phyloP scores from a whole-genome alignment of 306 rosid species.

The Cajanus cajan region DNA sequence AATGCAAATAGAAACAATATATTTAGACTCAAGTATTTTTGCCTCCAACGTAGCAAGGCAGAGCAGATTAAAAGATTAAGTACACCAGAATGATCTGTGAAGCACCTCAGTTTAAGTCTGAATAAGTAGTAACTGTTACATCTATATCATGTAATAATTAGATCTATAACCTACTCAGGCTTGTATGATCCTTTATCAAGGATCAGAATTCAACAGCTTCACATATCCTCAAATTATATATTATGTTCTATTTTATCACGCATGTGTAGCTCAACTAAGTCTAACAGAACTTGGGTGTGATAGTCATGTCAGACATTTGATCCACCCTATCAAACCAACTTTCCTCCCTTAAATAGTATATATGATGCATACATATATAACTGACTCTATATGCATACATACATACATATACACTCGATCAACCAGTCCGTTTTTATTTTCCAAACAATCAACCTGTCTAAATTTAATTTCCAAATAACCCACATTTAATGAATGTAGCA shows the following conservation, averaged over 20 bases:
- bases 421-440: background rate
- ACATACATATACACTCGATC: background rate
- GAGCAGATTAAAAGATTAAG: conserved; percentile 3
- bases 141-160: background rate
- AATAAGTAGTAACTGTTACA: background rate
- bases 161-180: background rate
- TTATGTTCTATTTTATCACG: background rate
- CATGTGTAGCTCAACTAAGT: background rate
- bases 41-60: background rate
- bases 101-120: background rate
- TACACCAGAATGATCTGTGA: background rate
- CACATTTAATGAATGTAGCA: background rate
- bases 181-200: background rate
- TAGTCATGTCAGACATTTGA: background rate
- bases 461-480: background rate
- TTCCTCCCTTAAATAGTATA: background rate
- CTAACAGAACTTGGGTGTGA: background rate
- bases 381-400: background rate
- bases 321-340: background rate
- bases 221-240: background rate
- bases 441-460: background rate
- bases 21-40: background rate
- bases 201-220: background rate
- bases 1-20: background rate
- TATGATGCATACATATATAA: background rate